phyloP scores from a whole-genome alignment of 805 yeast species.

The Candida odintsovae region DNA sequence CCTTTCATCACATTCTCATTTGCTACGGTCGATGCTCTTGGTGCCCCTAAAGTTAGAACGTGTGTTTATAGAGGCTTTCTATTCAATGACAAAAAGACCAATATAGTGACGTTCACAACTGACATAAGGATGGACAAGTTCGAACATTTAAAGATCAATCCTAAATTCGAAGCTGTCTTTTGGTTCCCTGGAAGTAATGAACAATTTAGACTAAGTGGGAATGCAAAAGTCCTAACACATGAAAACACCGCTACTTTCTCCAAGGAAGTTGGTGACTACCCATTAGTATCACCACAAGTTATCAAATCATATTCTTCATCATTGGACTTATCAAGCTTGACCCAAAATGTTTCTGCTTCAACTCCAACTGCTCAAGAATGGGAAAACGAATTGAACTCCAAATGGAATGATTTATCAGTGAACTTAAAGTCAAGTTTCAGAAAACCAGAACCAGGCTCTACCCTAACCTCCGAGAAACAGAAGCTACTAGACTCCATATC shows the following conservation, averaged over 20 bases:
- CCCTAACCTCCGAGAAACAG: slow-evolving; percentile 46
- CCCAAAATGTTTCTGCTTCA: slow-evolving; percentile 39
- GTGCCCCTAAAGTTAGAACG: slow-evolving; percentile 62
- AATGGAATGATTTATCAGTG: slow-evolving; percentile 59
- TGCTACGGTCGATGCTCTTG: slow-evolving; percentile 53
- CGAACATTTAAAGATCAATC: slow-evolving; percentile 39
- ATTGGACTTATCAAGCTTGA: slow-evolving; percentile 16
- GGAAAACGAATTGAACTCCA: slow-evolving; percentile 54
- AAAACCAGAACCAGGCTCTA: slow-evolving; percentile 67
- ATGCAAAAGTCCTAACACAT: slow-evolving; percentile 41
- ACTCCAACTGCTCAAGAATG: slow-evolving; percentile 46
- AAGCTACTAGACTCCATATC: slow-evolving; percentile 62
- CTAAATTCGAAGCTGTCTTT: slow-evolving; percentile 69
- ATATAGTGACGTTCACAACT: slow-evolving; percentile 62
- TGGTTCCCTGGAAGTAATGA: slow-evolving; percentile 56
- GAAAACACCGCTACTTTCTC: slow-evolving; percentile 13
- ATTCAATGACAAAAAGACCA: slow-evolving; percentile 61
- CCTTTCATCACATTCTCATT: slow-evolving; percentile 61
- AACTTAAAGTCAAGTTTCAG: slow-evolving; percentile 59
- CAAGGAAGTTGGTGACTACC: slow-evolving; percentile 20
- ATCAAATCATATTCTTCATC: slow-evolving; percentile 17
- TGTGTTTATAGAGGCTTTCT: slow-evolving; percentile 71
- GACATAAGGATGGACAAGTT: slow-evolving; percentile 67
- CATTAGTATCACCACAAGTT: slow-evolving; percentile 25
- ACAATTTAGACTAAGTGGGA: slow-evolving; percentile 72